These are phyloP conservation scores for Epichloe typhina DNA, from an alignment of 2,329 filamentous ascomycete species.

Conservation along the genomic window DNA sequence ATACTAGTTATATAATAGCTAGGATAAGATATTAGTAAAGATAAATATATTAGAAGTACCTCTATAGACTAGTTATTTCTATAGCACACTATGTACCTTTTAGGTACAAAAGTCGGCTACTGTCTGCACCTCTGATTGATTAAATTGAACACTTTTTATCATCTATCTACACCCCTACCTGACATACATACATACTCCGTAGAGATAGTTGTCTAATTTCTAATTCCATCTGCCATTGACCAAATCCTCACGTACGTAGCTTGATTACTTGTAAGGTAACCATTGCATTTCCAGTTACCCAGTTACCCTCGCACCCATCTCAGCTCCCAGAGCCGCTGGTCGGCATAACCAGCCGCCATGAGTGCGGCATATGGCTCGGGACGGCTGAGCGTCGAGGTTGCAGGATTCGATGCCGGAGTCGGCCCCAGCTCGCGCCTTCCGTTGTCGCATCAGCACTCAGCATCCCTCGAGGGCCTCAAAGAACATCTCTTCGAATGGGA, in stretches of 20 bases:
- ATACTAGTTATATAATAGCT: too few species aligned
- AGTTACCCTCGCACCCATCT: background rate
- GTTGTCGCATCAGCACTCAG: constrained; percentile 13
- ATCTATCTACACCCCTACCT: too few species aligned
- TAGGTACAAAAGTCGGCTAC: too few species aligned
- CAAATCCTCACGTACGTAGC: too few species aligned
- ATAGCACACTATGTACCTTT: too few species aligned
- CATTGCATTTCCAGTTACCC: background rate
- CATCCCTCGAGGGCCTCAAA: constrained; percentile 13
- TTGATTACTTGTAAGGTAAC: background rate
- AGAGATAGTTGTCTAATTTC: background rate
- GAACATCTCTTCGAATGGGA: constrained; percentile 28
- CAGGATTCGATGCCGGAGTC: constrained; percentile 10
- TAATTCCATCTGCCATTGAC: too few species aligned
- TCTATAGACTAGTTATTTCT: too few species aligned
- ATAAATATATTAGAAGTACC: too few species aligned
- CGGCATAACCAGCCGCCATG: background rate
- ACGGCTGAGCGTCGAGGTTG: constrained; percentile 8
- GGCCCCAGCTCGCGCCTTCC: constrained; percentile 15
- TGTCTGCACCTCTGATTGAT: too few species aligned
- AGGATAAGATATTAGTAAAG: too few species aligned
- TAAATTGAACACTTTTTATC: too few species aligned
- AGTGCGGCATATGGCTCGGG: background rate
- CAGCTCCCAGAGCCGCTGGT: background rate
- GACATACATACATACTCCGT: too few species aligned